phyloP scores from a whole-genome alignment of 805 yeast genomes.

The Myxozyma vanderwaltii region DNA sequence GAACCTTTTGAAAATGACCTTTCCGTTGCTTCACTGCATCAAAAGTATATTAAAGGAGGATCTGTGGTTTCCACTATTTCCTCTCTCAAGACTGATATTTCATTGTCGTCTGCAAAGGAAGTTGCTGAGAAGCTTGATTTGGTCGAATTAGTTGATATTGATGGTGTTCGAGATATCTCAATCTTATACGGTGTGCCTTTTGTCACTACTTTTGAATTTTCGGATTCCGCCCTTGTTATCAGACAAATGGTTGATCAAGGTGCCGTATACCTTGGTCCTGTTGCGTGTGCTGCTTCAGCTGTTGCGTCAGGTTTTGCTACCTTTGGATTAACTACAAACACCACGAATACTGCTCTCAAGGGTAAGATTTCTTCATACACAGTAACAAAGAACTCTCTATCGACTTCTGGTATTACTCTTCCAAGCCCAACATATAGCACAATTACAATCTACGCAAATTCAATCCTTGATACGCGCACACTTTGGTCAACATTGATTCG shows the following conservation, averaged over 20 bases:
- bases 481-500: constrained; percentile 33
- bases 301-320: constrained; percentile 10
- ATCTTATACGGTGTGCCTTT: constrained; percentile 32
- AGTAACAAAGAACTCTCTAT: constrained; percentile 26
- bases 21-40: not conserved
- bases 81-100: not conserved
- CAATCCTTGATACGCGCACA: constrained; percentile 30
- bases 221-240: constrained; percentile 18
- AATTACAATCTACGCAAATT: constrained; percentile 26
- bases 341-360: not conserved
- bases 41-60: constrained; percentile 1
- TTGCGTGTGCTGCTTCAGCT: constrained; percentile 11
- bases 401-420: constrained; percentile 27
- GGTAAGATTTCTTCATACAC: constrained; percentile 9
- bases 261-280: constrained; percentile 23
- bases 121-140: constrained; percentile 15
- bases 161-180: constrained; percentile 24
- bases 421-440: constrained; percentile 30
- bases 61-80: not conserved
- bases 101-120: constrained; percentile 2
- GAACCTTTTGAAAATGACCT: constrained; percentile 11
- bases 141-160: constrained; percentile 17
- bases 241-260: constrained; percentile 25
- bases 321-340: constrained; percentile 18
- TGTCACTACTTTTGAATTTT: constrained; percentile 24